Base-by-base conservation (phyloP, 805 yeast genomes). In the Cyberlindnera americana region DNA sequence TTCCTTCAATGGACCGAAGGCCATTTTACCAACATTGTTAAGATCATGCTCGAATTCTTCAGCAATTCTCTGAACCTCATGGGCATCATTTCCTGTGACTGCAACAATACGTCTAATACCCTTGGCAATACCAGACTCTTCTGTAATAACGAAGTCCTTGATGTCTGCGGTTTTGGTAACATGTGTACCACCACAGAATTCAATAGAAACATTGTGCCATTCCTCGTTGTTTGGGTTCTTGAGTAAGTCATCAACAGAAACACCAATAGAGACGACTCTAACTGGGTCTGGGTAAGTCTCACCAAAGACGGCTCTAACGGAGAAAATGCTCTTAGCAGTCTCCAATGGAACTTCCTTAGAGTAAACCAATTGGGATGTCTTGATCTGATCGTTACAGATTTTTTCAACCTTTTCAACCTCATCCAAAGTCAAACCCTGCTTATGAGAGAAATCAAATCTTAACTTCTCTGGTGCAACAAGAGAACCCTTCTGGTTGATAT, bases 131-230 rank as follows among this genome's bases (percentile, higher is more conserved):
- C 99, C 98, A 49, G 87, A 78, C 67, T 93, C 99, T 71, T 93
- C 99, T 47, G 83, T 70, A 39, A 93, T 76, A 25, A 93, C 86
- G 49, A 93, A 77, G 52, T 86, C 91, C 63, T 89, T 89, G 61
- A 93, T 93, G 45, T 91, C 98, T 46, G 91, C 84, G 15, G 98
- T 91, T 65, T 84, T 83, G 35, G 77, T 73, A 50, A 93, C 96
- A 59, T 93, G 99, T 11, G 99, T 93, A 67, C 99, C 99, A 68
- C 99, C 99, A 69, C 99, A 93, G 74, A 93, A 93, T 69, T 93
- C 99, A 50, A 93, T 74, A 2, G 96, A 87, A 57, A 75, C 71
- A 29, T 75, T 67, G 54, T 63, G 66, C 98, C 99, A 93, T 56
- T 86, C 77, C 37, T 69, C 67, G 58, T 77, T 84, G 21, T 68